Evolutionary conservation across 176 grass and related monocot species (phyloP), one percentile per base, ranked within the genome.

Genomic region (Puya raimondii): DNA sequence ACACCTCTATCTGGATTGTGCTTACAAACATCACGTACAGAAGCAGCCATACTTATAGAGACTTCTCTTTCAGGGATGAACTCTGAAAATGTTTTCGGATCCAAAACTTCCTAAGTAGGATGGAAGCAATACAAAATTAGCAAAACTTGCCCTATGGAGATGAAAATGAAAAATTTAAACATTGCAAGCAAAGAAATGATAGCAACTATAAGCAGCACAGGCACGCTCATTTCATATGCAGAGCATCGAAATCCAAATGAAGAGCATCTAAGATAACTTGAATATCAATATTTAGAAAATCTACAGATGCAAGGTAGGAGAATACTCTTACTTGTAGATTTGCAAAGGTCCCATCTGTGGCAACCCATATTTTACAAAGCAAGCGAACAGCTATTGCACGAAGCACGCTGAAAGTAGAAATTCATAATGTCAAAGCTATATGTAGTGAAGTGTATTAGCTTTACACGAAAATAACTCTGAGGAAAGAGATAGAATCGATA

Each of bases 1-100:
- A 92, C 93, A 26, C 93, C 93, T 78, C 93, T 97, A 82, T 97
- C 93, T 72, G 93, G 79, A 74, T 90, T 87, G 53, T 87, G 70
- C 77, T 86, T 90, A 78, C 93, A 97, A 81, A 97, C 84, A 85
- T 97, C 93, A 13, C 86, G 86, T 68, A 97, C 67, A 74, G 93
- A 97, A 81, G 86, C 77, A 64, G 89, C 89, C 70, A 92, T 67
- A 78, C 93, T 87, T 64, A 75, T 81, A 50, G 65, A 72, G 76
- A 90, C 83, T 80, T 97, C 93, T 83, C 65, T 81, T 23, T 87
- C 77, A 23, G 82, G 71, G 57, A 72, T 72, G 69, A 92, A 90
- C 52, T 70, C 83, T 71, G 89, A 83, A 81, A 83, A 59, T 48
- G 48, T 58, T 79, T 92, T 70, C 53, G 81, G 85, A 69, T 92